Evolutionary conservation across 345 rosid genomes (phyloP).

Genomic region (Pugionium cornutum): DNA sequence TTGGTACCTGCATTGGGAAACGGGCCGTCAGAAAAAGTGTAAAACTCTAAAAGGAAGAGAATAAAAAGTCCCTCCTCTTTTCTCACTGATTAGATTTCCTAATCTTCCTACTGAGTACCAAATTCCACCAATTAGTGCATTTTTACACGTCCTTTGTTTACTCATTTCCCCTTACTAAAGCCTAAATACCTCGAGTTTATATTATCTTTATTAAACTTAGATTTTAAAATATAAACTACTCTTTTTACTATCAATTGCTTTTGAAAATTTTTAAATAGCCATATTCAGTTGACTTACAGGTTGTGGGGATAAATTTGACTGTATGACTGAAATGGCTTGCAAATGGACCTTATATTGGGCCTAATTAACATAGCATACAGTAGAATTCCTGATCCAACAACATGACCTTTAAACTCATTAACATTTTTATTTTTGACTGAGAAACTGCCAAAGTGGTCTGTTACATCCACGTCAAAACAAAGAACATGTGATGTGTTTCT

Average conservation of each 20-base stretch:
- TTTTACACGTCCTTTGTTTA: constrained; percentile 21
- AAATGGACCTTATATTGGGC: neutral
- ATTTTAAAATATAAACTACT: too few relatives aligned
- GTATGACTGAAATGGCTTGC: neutral
- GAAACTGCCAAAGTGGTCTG: too few relatives aligned
- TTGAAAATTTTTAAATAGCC: too few relatives aligned
- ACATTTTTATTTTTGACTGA: too few relatives aligned
- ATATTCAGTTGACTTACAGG: neutral
- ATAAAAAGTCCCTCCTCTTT: neutral
- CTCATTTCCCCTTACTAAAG: neutral
- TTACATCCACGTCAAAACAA: too few relatives aligned
- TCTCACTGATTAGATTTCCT: neutral
- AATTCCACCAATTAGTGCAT: constrained; percentile 5
- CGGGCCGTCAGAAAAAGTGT: constrained; percentile 32
- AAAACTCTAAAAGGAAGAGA: constrained; percentile 18
- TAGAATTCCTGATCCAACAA: constrained; percentile 6
- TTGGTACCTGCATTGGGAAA: constrained; percentile 30
- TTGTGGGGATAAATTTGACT: too few relatives aligned
- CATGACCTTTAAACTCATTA: constrained; percentile 2
- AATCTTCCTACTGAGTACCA: neutral
- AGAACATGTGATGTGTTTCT: neutral
- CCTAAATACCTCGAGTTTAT: constrained; percentile 4
- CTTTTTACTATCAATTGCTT: too few relatives aligned
- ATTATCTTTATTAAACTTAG: neutral
- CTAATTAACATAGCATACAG: neutral